Evolutionary conservation across 306 rosid genomes (phyloP), one percentile per base, ranked within the genome.

Genomic region (Betula pendula): DNA sequence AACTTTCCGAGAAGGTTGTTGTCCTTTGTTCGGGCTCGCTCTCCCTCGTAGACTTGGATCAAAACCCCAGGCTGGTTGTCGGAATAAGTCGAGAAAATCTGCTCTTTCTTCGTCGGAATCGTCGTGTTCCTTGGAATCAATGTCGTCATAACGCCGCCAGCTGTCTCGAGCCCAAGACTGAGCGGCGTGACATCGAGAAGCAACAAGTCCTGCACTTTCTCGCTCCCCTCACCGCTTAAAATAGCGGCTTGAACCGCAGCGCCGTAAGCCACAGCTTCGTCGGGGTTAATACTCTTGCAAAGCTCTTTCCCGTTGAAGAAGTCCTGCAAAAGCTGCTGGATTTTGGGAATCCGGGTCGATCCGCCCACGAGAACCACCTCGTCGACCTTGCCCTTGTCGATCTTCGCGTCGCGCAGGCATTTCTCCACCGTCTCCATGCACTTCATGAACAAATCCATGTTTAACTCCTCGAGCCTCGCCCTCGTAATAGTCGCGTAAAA

Each of bases 371-470:
- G 77, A 62, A 93, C 98, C 2, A 93, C 90, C 6, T 93, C 98
- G 4, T 93, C 83, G n/a, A 93, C 85, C 0, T 42, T 75, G 10
- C 89, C 76, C 70, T 93, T 89, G 10, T 93, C 96, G 0, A 85
- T 85, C 68, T 91, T 91, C 0, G 98, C 89, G 8, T 93, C 98
- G 0, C 98, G 78, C 1, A 93, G 27, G 73, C 96, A 93, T 74
- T 93, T 93, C 85, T 93, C 98, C 66, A 93, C 96, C 0, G 93
- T 96, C 42, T 93, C 97, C 94, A 89, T 93, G 11, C 97, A 93
- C 45, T 81, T 93, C 78, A 85, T 81, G 85, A 93, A 92, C 85
- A 92, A 73, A 67, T 92, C 96, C 90, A 92, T 90, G 76, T 87
- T 86, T 81, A 92, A 0, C 8, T 89, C 97, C 79, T 93, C 98